Percentiles rank a stretch among this genome's conserved stretches.
These are phyloP conservation scores for Pelargonium fulgidum DNA, from an alignment of 441 rosid species.

Conservation along the genomic window DNA sequence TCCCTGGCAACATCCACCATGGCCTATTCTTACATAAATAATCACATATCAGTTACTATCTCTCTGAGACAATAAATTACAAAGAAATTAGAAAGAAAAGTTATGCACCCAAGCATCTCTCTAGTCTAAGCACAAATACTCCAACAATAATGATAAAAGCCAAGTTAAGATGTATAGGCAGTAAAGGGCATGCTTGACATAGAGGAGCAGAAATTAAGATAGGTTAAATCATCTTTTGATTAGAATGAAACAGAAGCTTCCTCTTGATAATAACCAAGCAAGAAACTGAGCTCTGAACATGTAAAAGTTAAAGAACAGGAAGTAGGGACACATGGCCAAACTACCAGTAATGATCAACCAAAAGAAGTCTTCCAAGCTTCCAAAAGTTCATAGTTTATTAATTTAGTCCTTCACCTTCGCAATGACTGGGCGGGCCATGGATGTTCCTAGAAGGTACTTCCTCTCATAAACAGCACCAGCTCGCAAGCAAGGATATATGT, in stretches of 20 bases:
- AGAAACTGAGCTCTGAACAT: neutral
- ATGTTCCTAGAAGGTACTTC: conserved; percentile 87
- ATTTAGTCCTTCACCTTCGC: conserved; percentile 57
- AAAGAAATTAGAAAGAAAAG: neutral
- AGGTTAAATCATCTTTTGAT: neutral
- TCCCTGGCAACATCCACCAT: conserved; percentile 96
- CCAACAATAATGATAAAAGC: neutral
- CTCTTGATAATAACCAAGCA: neutral
- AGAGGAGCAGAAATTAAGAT: neutral
- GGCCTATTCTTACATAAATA: conserved; percentile 43
- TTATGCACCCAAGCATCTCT: neutral
- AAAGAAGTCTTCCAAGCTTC: neutral
- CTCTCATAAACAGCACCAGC: conserved; percentile 93
- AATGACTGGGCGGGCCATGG: conserved; percentile 97
- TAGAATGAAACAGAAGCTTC: neutral
- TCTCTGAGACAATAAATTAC: neutral
- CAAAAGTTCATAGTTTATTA: neutral
- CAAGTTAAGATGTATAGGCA: neutral
- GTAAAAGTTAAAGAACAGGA: neutral
- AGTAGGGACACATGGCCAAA: neutral
- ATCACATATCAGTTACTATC: neutral
- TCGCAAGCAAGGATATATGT: conserved; percentile 75
- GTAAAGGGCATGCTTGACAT: neutral
- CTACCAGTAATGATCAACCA: neutral
- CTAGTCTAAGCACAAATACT: neutral